Base-by-base conservation (phyloP, 2,329 filamentous ascomycete species). In the Harringtonia lauricola region DNA sequence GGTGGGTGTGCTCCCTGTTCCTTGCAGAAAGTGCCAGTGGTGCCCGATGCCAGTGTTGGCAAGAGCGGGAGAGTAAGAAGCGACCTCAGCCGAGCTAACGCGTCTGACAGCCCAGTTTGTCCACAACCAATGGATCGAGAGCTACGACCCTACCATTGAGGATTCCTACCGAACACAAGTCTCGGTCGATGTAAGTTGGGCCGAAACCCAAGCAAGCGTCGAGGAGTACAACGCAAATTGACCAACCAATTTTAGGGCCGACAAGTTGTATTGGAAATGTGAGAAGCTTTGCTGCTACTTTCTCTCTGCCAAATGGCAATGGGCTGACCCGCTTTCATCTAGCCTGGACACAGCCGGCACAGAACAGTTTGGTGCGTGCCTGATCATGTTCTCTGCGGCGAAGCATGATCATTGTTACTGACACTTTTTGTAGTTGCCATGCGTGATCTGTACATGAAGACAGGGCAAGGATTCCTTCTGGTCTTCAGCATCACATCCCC, bases 111-210 rank as follows among this genome's bases (percentile, higher is more conserved):
- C 88, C 56, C 87, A 94, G 71, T 94, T 94, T 57, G 87, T 94
- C 42, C 86, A 92, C 63, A 89, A 92, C 66, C 83, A 94, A 55
- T 94, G 87, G 85, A 90, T 94, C 59, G 87, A 94, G 63, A 85
- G 79, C 61, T 86, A 86, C 64, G 82, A 86, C 60, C 82, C 82
- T 15, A 86, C 82, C 17, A 86, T 86, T 54, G 82, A 86, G 59
- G 82, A 86, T 61, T 83, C 82, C 26, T 86, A 86, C 59, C 73
- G 82, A 49, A 84, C 81, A 49, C 80, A 84, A 52, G 70, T 84
- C 36, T 72, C 88, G 54, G 85, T 95, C 49, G 87, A 95, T 72
- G 87, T 92, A 67, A 71, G 85, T 76, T 43, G 46, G 18, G 29
- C 18, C 21, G 4, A 3, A 28, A n/a, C 8, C 8, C n/a, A 17